Evolutionary conservation across 2,329 filamentous ascomycete species (phyloP), one percentile per base, ranked within the genome.

Genomic region (Aspergillus tubingensis): DNA sequence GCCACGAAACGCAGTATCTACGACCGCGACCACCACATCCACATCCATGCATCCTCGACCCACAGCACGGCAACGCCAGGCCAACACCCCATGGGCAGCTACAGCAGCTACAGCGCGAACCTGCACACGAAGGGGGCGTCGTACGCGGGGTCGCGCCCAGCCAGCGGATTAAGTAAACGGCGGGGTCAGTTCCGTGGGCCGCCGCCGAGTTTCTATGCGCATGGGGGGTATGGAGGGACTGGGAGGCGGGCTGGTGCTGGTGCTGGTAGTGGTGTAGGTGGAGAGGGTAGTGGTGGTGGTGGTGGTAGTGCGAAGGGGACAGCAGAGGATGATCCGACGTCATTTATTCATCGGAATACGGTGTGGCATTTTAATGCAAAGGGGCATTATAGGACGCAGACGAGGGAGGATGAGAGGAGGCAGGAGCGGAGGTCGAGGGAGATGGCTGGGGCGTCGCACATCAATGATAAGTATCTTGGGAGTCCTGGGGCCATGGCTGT

Each of bases 181-280:
- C 83, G 91, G 2, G 86, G 87, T 2, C 83, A 88, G 4, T 97
- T 96, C 76, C 86, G 85, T 19, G 94, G 94, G 0, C 94, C 95
- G 3, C 93, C 95, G 54, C 93, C 94, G 0, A 91, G 87, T 65
- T 98, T 97, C 79, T 97, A 92, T 76, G 85, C 88, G 17, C 88
- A 84, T 62, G 92, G 92, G 4, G 91, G 90, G 3, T 96, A 92
- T 84, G 91, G 91, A 51, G 74, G 52, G 5, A 61, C 54, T 36
- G 44, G 38, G 36, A 54, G 64, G 19, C 51, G 58, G 7, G 61
- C 64, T 8, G 62, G 62, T 15, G 21, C 21, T 23, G 21, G 21
- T 23, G 21, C 21, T 23, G 21, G 21, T 21, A 3, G 3, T 21
- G 39, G 30, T 39, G 61, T 61, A 21, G 43, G 6, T 15, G 25